Conservation (phyloP, 2,329 filamentous ascomycete genomes). For the Colletotrichum sp. region DNA sequence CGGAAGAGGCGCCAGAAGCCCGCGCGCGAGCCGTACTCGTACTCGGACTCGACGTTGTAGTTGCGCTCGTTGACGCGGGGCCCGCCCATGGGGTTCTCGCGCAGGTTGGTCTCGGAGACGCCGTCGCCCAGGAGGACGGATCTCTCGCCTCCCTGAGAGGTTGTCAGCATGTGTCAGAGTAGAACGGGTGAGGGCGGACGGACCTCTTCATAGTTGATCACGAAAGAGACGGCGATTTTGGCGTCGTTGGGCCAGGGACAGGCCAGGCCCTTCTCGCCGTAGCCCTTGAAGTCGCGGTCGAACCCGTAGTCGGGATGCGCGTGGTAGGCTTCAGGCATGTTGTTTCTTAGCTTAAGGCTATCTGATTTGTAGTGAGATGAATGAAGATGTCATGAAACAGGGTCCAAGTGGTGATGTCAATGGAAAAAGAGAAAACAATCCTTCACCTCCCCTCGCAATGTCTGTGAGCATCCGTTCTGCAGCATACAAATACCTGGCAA, state of each 20-base stretch:
- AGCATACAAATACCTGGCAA: neutral
- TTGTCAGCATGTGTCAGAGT: neutral
- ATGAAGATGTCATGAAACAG: neutral
- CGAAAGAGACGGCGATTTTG: constrained; percentile 49
- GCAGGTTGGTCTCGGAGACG: constrained; percentile 39
- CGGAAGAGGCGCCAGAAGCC: constrained; percentile 56
- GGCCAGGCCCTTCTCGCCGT: constrained; percentile 41
- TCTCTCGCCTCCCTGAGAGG: constrained; percentile 35
- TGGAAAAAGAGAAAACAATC: neutral
- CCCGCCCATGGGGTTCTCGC: constrained; percentile 41
- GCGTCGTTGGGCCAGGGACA: constrained; percentile 44
- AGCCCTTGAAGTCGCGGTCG: constrained; percentile 39
- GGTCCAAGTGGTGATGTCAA: neutral
- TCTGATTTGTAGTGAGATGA: neutral
- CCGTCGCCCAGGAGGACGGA: constrained; percentile 42
- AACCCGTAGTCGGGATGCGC: constrained; percentile 33
- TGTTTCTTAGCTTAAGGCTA: neutral
- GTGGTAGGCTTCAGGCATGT: constrained; percentile 31
- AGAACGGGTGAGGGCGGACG: neutral
- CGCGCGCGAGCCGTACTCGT: constrained; percentile 54
- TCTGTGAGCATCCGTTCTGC: neutral
- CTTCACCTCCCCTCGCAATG: too few species aligned
- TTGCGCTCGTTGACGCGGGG: constrained; percentile 44
- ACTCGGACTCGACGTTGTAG: constrained; percentile 54
- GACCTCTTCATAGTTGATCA: constrained; percentile 52